Evolutionary conservation across 2,329 filamentous ascomycete species (phyloP), one percentile per base, ranked within the genome.

Genomic region (Mollisia scopiformis): DNA sequence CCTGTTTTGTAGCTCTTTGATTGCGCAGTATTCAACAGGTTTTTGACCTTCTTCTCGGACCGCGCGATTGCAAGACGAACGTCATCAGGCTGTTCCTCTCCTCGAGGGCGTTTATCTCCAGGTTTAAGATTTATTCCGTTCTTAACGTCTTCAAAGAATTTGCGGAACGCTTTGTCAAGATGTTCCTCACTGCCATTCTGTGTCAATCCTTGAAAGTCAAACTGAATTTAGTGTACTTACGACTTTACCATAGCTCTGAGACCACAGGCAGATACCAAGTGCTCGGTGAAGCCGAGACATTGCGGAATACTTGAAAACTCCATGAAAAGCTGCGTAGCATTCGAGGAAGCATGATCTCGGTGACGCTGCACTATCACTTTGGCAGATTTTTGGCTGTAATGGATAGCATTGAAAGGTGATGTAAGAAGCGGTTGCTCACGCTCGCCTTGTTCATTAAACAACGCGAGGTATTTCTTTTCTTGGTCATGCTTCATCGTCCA

Each of bases 31-130:
- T 27, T 28, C 23, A 27, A 21, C 2, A 21, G 8, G 5, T 10
- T 16, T 16, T 16, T 16, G 23, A 14, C 13, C 43, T 14, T 47
- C n/a, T 23, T 59, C 41, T 57, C 25, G 7, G 57, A 47, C 6
- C 41, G 62, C 7, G 16, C 31, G 27, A 55, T 51, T 2, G 43
- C 28, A 3, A 59, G 35, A 14, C 31, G n/a, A 16, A 65, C 14
- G 3, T 65, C 59, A 0, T 59, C 58, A 5, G 55, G 55, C 33
- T 58, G 51, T 37, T 60, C 46, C 23, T 49, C 37, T n/a, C 23
- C 28, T 21, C 4, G 25, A 25, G 37, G 25, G 31, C 37, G 23
- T 50, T 33, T 31, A 2, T 5, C 5, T 23, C n/a, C 8, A 7
- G 46, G 46, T 8, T n/a, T 6, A 11, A 11, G 16, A n/a, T 6